Percentiles rank a stretch among this genome's conserved stretches.
phyloP scores from a whole-genome alignment of 352 stramenopile species.

The Phytophthora sojae region DNA sequence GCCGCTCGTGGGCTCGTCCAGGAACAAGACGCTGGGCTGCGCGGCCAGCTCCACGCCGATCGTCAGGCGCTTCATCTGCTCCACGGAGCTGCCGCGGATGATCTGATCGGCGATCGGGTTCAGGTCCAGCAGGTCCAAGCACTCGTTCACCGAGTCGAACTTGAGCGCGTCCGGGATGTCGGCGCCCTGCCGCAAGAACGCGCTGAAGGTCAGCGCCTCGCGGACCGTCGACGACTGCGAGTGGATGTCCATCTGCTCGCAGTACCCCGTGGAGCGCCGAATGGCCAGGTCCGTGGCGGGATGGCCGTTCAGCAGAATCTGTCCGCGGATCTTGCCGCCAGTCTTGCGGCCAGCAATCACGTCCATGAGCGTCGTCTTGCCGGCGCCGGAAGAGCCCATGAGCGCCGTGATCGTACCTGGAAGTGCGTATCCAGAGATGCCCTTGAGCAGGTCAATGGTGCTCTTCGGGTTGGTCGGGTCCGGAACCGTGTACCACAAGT shows the following conservation, averaged over 20 bases:
- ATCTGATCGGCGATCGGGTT: conserved; percentile 50
- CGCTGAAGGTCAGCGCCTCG: no score
- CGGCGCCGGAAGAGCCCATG: conserved; percentile 80
- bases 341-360: conserved; percentile 95
- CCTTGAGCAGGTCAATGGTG: conserved; percentile 62
- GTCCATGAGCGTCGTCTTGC: conserved; percentile 96
- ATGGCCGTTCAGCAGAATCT: conserved; percentile 92
- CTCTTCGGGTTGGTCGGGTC: conserved; percentile 18
- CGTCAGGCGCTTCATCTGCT: conserved; percentile 54
- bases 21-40: conserved; percentile 74
- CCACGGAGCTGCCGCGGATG: conserved; percentile 42
- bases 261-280: conserved; percentile 32
- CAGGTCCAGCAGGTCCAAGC: no score
- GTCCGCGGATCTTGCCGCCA: conserved; percentile 80
- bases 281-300: conserved; percentile 43
- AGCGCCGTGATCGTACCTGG: conserved; percentile 74
- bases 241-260: conserved; percentile 52
- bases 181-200: no score
- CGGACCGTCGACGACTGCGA: conserved; percentile 37
- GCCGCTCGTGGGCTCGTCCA: conserved; percentile 74
- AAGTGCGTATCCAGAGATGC: conserved; percentile 55
- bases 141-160: no score
- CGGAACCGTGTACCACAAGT: conserved; percentile 30
- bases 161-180: no score
- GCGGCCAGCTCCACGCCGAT: conserved; percentile 90